Evolutionary conservation across 148 eudicot genomes (phyloP), one percentile per base, ranked within the genome.

Genomic region (Euryodendron excelsum): DNA sequence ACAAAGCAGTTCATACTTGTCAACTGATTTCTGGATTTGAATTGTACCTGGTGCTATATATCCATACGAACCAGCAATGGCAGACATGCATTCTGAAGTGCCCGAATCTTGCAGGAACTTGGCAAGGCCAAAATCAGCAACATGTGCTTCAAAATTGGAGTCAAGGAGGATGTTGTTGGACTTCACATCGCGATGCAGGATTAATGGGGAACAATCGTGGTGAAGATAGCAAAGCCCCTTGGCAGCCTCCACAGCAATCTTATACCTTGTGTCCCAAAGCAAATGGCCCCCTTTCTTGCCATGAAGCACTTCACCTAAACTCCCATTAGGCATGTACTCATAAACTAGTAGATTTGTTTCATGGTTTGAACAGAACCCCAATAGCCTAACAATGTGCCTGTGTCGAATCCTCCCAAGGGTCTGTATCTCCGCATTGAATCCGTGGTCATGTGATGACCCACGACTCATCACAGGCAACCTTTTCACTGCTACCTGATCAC

Each of bases 41-140:
- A 41, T 41, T 41, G 39, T 87, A 93, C 97, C 96, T 79, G 96
- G 97, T 60, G 97, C 97, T 39, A 93, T 94, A 74, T 91, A 94
- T 30, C 97, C 98, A 75, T 92, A 90, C 55, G 97, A 92, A 41
- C 94, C 96, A 88, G 93, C 96, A 83, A 95, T 91, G 4, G 97
- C 96, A 77, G 97, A 94, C 97, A 91, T 93, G 87, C 94, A 90
- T 59, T 93, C 96, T 0, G 97, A 93, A 9, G 94, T 86, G 58
- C 97, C 98, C 10, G 97, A 93, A 81, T 95, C 98, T 67, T 93
- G 96, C 90, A 95, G 88, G 87, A 95, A 95, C 88, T 95, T 95
- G 39, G 98, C 98, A 25, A 95, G 94, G 28, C 98, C 98, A 70
- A 95, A 95, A 90, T 95, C 98, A 52, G 98, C 98, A 71, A 95